Conservation (phyloP, 2,329 filamentous ascomycete species). For the Aspergillus pseudonomiae region DNA sequence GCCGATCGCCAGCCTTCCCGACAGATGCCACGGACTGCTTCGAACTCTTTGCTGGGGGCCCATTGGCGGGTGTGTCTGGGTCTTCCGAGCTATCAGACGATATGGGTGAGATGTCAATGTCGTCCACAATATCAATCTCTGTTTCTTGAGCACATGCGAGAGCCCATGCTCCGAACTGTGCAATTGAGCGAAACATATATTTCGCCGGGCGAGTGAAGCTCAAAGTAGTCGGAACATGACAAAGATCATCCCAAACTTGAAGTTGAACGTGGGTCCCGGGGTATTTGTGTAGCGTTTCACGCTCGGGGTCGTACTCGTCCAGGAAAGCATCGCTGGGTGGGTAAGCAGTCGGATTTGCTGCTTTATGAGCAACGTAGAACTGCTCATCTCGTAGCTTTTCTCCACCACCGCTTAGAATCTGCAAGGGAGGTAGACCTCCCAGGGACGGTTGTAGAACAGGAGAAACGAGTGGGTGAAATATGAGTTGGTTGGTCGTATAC, state of each 20-base stretch:
- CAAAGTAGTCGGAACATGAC: slow-evolving; percentile 89
- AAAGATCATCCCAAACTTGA: slow-evolving; percentile 94
- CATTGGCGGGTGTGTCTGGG: slow-evolving; percentile 10
- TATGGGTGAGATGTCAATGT: slow-evolving; percentile 75
- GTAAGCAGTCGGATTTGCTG: slow-evolving; percentile 79
- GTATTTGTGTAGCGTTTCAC: slow-evolving; percentile 63
- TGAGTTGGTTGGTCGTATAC: slow-evolving; percentile 78
- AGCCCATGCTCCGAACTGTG: slow-evolving; percentile 92
- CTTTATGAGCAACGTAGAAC: slow-evolving; percentile 93
- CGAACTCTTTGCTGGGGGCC: slow-evolving; percentile 20
- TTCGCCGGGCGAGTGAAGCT: slow-evolving; percentile 96
- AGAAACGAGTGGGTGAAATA: slow-evolving; percentile 87
- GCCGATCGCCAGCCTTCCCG: slow-evolving; percentile 81
- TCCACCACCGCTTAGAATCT: slow-evolving; percentile 84
- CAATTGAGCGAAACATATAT: slow-evolving; percentile 89
- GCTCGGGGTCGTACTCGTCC: slow-evolving; percentile 62
- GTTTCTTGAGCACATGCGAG: slow-evolving; percentile 79
- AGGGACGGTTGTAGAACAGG: slow-evolving; percentile 85
- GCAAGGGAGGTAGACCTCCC: slow-evolving; percentile 83
- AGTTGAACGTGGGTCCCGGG: slow-evolving; percentile 88
- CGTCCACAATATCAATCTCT: slow-evolving; percentile 78
- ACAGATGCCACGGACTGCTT: slow-evolving; percentile 51
- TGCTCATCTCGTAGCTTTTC: slow-evolving; percentile 93
- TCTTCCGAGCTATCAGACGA: slow-evolving; percentile 55
- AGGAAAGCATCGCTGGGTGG: slow-evolving; percentile 67